These are phyloP conservation scores for Fereydounia khargensis DNA, from an alignment of 1,284 basidiomycete species.

Conservation along the genomic window DNA sequence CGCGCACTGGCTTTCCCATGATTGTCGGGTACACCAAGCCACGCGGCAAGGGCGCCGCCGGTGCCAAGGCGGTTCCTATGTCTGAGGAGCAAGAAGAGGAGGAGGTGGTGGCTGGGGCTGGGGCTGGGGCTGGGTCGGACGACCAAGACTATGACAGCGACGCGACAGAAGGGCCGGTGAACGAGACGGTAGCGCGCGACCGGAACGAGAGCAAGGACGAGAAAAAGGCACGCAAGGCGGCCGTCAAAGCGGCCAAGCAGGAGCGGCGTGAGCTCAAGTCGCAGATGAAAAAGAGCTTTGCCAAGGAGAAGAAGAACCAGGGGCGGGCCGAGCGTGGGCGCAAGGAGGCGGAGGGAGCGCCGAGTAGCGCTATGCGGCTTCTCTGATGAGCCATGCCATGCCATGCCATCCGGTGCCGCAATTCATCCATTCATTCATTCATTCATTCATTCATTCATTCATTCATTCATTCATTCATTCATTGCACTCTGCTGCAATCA, in stretches of 20 bases:
- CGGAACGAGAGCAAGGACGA: conserved; percentile 74
- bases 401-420: too few species aligned
- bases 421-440: too few species aligned
- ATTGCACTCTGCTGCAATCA: not conserved
- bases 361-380: conserved; percentile 27
- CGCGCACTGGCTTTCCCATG: conserved; percentile 47
- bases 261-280: conserved; percentile 36
- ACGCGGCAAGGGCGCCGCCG: not conserved
- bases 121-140: not conserved
- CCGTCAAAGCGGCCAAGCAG: conserved; percentile 67
- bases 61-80: conserved; percentile 1
- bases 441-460: too few species aligned
- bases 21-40: conserved; percentile 44
- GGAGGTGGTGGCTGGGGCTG: not conserved
- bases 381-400: conserved; percentile 10
- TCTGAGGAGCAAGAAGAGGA: conserved; percentile 20
- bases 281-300: conserved; percentile 40
- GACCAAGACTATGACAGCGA: conserved; percentile 22
- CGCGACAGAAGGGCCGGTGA: conserved; percentile 7
- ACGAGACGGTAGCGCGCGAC: conserved; percentile 23
- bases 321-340: conserved; percentile 28
- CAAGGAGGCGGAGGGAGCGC: conserved; percentile 33
- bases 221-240: conserved; percentile 82
- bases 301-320: conserved; percentile 43
- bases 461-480: too few species aligned